Percentiles rank a stretch among this genome's conserved stretches.
Conservation (phyloP, 2,329 filamentous ascomycete genomes). For the Cladophialophora chaetospira region DNA sequence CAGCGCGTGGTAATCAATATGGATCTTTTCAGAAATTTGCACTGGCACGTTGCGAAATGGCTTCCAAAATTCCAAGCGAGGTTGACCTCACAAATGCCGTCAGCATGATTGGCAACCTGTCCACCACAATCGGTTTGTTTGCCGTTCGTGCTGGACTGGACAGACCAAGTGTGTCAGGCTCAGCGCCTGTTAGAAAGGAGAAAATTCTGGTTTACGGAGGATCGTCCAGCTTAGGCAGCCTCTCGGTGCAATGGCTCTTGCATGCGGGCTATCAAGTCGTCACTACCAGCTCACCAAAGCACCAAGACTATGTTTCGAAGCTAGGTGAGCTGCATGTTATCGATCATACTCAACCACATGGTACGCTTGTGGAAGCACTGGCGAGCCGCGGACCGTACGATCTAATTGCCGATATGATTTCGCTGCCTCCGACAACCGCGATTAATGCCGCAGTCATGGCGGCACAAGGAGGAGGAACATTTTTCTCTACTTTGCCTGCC, state of each 20-base stretch:
- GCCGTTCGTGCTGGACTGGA: constrained; percentile 19
- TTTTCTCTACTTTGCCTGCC: constrained; percentile 2
- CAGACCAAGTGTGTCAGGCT: constrained; percentile 8
- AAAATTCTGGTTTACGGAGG: constrained; percentile 45
- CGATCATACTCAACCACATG: constrained; percentile 34
- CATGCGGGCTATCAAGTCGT: constrained; percentile 38
- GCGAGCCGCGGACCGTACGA: constrained; percentile 18
- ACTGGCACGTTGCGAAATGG: constrained; percentile 15
- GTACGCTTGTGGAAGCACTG: constrained; percentile 4
- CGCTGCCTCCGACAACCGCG: constrained; percentile 7
- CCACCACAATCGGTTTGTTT: constrained; percentile 26
- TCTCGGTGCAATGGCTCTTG: constrained; percentile 45
- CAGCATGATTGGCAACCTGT: constrained; percentile 27
- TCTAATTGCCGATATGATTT: constrained; percentile 18
- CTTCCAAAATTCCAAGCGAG: constrained; percentile 9
- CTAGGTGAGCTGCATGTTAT: constrained; percentile 36
- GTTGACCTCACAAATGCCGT: constrained; percentile 14
- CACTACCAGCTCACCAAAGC: constrained; percentile 39
- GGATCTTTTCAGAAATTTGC: constrained; percentile 31
- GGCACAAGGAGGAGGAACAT: constrained; percentile 14
- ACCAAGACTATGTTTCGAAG: constrained; percentile 39
- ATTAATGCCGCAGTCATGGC: constrained; percentile 10
- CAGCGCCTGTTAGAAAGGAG: neutral
- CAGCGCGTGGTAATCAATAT: constrained; percentile 20
- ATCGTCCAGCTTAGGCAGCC: constrained; percentile 40